Conservation (phyloP, 768 basidiomycete species). For the Collybia nuda region DNA sequence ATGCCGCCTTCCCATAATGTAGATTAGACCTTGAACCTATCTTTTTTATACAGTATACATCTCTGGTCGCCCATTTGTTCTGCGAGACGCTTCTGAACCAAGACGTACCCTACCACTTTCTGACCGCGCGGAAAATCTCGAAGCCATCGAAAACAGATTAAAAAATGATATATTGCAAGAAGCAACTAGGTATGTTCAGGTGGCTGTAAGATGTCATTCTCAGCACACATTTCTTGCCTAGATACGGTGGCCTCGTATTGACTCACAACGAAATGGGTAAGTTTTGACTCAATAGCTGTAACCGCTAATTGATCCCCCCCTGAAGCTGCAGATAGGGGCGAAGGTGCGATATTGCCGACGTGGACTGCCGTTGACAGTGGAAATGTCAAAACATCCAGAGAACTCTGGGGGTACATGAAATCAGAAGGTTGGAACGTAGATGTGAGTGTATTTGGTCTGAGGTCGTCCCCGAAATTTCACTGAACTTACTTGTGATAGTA, state of each 20-base stretch:
- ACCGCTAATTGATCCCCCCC: neutral
- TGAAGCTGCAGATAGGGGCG: constrained; percentile 57
- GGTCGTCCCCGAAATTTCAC: constrained; percentile 3
- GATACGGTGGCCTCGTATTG: constrained; percentile 86
- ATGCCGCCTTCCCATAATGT: neutral
- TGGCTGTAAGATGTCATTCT: neutral
- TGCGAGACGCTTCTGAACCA: constrained; percentile 85
- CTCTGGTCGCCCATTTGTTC: constrained; percentile 89
- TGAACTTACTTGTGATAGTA: constrained; percentile 47
- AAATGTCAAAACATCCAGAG: constrained; percentile 84
- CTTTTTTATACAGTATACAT: constrained; percentile 62
- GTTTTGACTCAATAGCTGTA: constrained; percentile 14
- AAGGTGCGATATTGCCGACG: constrained; percentile 84
- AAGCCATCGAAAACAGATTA: constrained; percentile 86
- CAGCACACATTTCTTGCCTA: constrained; percentile 23
- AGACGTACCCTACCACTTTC: constrained; percentile 77
- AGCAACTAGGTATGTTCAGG: constrained; percentile 53
- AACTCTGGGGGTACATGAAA: constrained; percentile 82
- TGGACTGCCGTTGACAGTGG: constrained; percentile 88
- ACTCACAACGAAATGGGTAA: constrained; percentile 91
- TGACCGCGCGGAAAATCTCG: constrained; percentile 92
- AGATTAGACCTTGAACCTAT: constrained; percentile 9
- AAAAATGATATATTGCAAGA: constrained; percentile 92
- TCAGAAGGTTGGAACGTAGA: constrained; percentile 90
- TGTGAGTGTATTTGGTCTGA: constrained; percentile 37